These are phyloP conservation scores for Glebionis coronaria DNA, from an alignment of 129 eudicot species.

Conservation along the genomic window DNA sequence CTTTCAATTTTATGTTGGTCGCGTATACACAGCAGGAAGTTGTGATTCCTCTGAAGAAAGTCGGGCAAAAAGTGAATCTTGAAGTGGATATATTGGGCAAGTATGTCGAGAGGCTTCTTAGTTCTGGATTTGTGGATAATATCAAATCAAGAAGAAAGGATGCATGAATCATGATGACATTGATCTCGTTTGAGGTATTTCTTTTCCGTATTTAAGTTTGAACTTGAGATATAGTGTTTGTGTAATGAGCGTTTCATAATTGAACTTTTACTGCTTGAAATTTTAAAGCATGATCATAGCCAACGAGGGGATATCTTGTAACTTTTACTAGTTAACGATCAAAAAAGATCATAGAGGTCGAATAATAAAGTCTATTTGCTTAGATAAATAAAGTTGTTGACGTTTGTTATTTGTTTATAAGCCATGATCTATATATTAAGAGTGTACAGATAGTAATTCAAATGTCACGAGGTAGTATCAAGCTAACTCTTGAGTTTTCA, in stretches of 20 bases:
- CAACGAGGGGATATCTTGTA: neutral
- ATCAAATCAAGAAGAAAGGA: conserved; percentile 31
- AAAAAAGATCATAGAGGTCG: neutral
- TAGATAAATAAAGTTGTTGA: too few relatives aligned
- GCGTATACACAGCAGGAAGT: conserved; percentile 87
- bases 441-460: too few relatives aligned
- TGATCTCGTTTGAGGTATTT: conserved; percentile 5
- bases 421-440: too few relatives aligned
- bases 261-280: neutral
- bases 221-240: neutral
- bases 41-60: conserved; percentile 77
- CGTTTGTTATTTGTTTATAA: too few relatives aligned
- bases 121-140: conserved; percentile 58
- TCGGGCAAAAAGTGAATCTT: conserved; percentile 89
- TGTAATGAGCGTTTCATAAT: too few relatives aligned
- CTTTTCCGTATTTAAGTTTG: conserved; percentile 3
- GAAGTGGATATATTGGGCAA: conserved; percentile 96
- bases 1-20: conserved; percentile 87
- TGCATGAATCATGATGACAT: neutral
- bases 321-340: neutral
- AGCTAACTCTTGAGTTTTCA: too few relatives aligned
- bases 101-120: conserved; percentile 80
- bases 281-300: neutral
- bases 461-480: too few relatives aligned
- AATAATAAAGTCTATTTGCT: neutral